Conservation (phyloP, 768 basidiomycete genomes). For the Melanogaster broomeanus region DNA sequence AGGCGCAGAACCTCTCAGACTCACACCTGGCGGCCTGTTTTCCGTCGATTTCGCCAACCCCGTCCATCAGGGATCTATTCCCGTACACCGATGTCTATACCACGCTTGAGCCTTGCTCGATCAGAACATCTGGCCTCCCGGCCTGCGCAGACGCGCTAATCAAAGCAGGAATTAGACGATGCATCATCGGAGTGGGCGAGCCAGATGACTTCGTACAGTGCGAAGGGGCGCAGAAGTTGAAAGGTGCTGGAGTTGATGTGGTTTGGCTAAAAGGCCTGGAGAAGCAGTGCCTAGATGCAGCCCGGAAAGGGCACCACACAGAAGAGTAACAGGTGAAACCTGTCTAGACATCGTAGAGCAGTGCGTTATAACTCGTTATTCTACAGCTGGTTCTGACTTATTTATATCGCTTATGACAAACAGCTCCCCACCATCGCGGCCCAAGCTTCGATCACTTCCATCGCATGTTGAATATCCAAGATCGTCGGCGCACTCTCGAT, state of each 20-base stretch:
- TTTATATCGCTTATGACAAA: slow-evolving; percentile 5
- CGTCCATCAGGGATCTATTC: slow-evolving; percentile 47
- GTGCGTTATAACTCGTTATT: slow-evolving; percentile 2
- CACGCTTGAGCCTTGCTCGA: slow-evolving; percentile 95
- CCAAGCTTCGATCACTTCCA: slow-evolving; percentile 21
- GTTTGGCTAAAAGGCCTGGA: slow-evolving; percentile 77
- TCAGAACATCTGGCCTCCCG: slow-evolving; percentile 81
- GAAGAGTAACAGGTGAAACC: neutral
- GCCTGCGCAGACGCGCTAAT: slow-evolving; percentile 88
- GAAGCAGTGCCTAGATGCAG: slow-evolving; percentile 76
- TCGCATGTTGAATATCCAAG: slow-evolving; percentile 15
- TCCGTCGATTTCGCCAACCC: slow-evolving; percentile 31
- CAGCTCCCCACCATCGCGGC: slow-evolving; percentile 16
- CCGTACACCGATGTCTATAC: slow-evolving; percentile 79
- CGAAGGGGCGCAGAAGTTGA: slow-evolving; percentile 77
- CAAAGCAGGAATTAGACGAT: slow-evolving; percentile 64
- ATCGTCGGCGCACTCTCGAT: slow-evolving; percentile 19
- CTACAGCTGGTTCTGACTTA: neutral
- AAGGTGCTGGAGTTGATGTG: slow-evolving; percentile 71
- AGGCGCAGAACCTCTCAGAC: slow-evolving; percentile 52
- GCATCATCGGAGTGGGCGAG: slow-evolving; percentile 88
- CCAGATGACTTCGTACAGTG: slow-evolving; percentile 94
- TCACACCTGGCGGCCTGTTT: slow-evolving; percentile 48
- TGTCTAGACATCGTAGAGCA: neutral
- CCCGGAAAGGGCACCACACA: slow-evolving; percentile 56